Evolutionary conservation across 495 filamentous ascomycete species (phyloP), one percentile per base, ranked within the genome.

Genomic region (Hypoxylon trugodes): DNA sequence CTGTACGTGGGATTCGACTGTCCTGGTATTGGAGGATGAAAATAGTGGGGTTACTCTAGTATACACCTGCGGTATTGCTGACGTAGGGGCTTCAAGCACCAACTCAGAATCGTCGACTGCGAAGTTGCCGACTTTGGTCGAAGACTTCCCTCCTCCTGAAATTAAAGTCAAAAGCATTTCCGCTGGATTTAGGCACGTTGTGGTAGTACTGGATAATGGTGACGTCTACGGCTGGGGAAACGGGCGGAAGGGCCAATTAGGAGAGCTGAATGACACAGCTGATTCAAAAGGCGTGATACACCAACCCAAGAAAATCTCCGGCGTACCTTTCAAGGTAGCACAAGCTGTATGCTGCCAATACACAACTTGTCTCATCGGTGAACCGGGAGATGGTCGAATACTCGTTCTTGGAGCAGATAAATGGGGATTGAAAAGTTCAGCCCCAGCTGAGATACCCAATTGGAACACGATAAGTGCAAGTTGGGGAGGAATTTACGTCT

Each of bases 221-320:
- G 79, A 88, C 1, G 87, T 89, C 1, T 97, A 88, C 72, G 95
- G 93, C 2, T 97, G 95, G 95, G 95, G 95, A 1, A 87, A 79
- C 59, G 86, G 87, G 4, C 81, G 92, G 22, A 93, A 96, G 75
- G 92, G 92, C 0, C 93, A 98, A 70, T 73, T 98, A 0, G 92
- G 91, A 3, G 65, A 79, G 8, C 70, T 75, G 1, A 73, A 65
- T 8, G 78, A 61, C 0, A 47, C 24, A 19, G 28, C 18, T 10
- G 63, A 69, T 32, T 40, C 43, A 6, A 68, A 59, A 30, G 60
- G 38, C 3, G 76, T 86, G 24, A 74, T 87, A 5, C 82, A 76
- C 73, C 59, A 59, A 18, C 93, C 94, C 8, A 76, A 79, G 3
- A 84, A 77, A 69, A 78, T 97, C 30, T 62, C 71, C 19, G 77